Conservation (phyloP, 177 flowering plant genomes). For the Vitis hybrid region DNA sequence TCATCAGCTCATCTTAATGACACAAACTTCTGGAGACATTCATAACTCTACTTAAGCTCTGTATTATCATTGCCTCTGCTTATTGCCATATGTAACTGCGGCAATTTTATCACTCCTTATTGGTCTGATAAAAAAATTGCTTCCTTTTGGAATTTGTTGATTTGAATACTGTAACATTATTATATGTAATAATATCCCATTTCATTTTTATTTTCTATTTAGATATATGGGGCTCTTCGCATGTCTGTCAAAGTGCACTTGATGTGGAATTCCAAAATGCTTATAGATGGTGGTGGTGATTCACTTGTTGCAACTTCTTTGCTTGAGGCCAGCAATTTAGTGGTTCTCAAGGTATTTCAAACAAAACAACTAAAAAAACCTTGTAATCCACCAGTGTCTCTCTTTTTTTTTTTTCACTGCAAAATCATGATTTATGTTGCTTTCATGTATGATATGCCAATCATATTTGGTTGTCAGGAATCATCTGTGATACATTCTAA, state of each 20-base stretch:
- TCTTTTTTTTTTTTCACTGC: not conserved
- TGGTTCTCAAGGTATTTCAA: constrained; percentile 60
- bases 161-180: not conserved
- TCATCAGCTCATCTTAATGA: not conserved
- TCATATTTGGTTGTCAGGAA: constrained; percentile 40
- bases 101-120: not conserved
- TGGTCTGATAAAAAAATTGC: not conserved
- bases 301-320: constrained; percentile 63
- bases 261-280: constrained; percentile 78
- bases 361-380: no score
- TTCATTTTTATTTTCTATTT: constrained; percentile 12
- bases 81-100: not conserved
- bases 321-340: constrained; percentile 77
- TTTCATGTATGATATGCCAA: not conserved
- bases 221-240: constrained; percentile 81
- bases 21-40: not conserved
- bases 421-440: not conserved
- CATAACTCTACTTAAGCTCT: not conserved
- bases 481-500: constrained; percentile 63
- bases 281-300: constrained; percentile 70
- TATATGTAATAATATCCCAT: not conserved
- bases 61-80: not conserved
- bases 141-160: not conserved
- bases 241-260: constrained; percentile 77
- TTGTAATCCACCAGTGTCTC: not conserved